These are phyloP conservation scores for Pythium scleroteichum DNA, from an alignment of 352 stramenopile genomes.

Conservation along the genomic window DNA sequence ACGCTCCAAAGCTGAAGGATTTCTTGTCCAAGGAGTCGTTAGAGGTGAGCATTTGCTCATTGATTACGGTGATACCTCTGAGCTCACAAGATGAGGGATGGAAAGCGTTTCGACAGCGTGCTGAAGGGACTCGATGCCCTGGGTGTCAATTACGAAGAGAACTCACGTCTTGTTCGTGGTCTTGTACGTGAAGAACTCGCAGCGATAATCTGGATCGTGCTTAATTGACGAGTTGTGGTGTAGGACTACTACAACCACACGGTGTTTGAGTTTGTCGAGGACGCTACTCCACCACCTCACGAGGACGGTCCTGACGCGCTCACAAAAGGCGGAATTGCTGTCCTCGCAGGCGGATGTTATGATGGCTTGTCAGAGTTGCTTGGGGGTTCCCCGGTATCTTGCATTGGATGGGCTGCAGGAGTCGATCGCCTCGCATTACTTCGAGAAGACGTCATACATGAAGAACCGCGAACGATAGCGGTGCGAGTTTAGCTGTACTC, in stretches of 20 bases:
- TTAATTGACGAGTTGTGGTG: too few species aligned
- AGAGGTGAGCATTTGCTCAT: conserved; percentile 30
- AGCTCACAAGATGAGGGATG: neutral
- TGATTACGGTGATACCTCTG: neutral
- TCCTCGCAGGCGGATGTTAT: conserved; percentile 85
- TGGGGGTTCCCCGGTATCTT: conserved; percentile 56
- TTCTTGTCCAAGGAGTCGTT: conserved; percentile 66
- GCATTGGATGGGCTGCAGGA: conserved; percentile 84
- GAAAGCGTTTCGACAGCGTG: conserved; percentile 69
- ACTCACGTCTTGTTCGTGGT: conserved; percentile 75
- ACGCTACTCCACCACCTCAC: conserved; percentile 4
- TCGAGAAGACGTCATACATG: conserved; percentile 28
- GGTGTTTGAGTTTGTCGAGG: conserved; percentile 88
- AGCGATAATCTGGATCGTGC: too few species aligned
- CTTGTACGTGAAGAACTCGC: conserved; percentile 39
- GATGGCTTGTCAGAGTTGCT: conserved; percentile 71
- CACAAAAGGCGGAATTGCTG: conserved; percentile 57
- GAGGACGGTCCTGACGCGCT: conserved; percentile 1
- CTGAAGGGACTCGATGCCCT: conserved; percentile 60
- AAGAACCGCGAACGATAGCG: conserved; percentile 42
- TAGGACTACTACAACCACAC: conserved; percentile 91
- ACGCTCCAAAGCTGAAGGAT: conserved; percentile 63
- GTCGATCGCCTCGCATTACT: conserved; percentile 80
- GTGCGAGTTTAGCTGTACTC: conserved; percentile 31
- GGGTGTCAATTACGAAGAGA: conserved; percentile 60